A percentile compares a stretch with the other conserved stretches of the same genome.
phyloP scores from a whole-genome alignment of 2,329 filamentous ascomycete species.

The Penicillium sp. region DNA sequence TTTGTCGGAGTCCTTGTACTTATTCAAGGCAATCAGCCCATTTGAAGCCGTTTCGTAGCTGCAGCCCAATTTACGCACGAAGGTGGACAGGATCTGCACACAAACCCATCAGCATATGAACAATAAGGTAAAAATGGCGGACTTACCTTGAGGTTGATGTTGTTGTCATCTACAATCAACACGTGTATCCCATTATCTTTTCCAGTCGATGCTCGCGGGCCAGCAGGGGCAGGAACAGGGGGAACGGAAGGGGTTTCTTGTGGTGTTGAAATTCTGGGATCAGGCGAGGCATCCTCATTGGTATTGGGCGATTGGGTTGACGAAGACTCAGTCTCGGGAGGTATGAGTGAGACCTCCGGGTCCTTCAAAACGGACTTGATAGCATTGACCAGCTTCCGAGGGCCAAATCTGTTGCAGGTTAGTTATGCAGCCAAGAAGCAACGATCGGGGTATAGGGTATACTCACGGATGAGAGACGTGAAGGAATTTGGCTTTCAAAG shows the following conservation, averaged over 20 bases:
- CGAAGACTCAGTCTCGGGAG: not conserved
- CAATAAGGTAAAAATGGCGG: not conserved
- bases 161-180: constrained; percentile 45
- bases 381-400: constrained; percentile 25
- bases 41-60: constrained; percentile 40
- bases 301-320: not conserved
- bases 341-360: not conserved
- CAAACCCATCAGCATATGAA: not conserved
- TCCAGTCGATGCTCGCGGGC: constrained; percentile 3
- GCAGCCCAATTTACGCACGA: constrained; percentile 38
- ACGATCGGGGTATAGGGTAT: too few relatives aligned
- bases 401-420: constrained; percentile 23
- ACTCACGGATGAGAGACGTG: constrained; percentile 28
- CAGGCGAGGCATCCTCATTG: not conserved
- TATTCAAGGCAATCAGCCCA: constrained; percentile 40
- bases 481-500: constrained; percentile 16
- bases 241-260: not conserved
- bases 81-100: constrained; percentile 34
- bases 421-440: constrained; percentile 4
- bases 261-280: not conserved
- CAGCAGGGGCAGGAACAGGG: too few relatives aligned
- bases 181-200: constrained; percentile 20
- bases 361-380: constrained; percentile 9
- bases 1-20: constrained; percentile 26
- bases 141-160: constrained; percentile 38